phyloP scores from a whole-genome alignment of 176 grass and related monocot genomes.

The Eleusine coracana region DNA sequence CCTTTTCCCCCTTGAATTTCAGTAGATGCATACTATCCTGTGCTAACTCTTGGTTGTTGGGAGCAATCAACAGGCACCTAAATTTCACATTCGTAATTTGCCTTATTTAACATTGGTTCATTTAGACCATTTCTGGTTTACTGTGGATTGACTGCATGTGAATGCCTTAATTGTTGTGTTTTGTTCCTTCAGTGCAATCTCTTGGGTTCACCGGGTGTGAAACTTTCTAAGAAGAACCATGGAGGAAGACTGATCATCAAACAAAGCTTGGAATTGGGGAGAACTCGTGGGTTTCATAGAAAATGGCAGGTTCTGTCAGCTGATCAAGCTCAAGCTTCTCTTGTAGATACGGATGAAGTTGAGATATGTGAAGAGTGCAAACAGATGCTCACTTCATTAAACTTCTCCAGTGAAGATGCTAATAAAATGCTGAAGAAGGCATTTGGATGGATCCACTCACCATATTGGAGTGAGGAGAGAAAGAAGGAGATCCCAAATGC shows the following conservation, averaged over 20 bases:
- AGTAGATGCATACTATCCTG: background rate
- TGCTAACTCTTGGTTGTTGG: background rate
- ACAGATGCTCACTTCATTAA: constrained; percentile 49
- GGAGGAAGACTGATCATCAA: constrained; percentile 30
- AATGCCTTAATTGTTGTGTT: background rate
- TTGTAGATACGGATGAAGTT: constrained; percentile 39
- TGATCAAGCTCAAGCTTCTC: constrained; percentile 45
- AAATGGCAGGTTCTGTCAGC: constrained; percentile 48
- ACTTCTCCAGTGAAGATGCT: constrained; percentile 61
- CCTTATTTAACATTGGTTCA: background rate
- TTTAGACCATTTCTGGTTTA: background rate
- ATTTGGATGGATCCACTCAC: constrained; percentile 85
- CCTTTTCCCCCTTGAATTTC: background rate
- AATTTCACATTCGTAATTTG: background rate
- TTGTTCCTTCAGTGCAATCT: constrained; percentile 47
- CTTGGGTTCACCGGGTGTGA: constrained; percentile 1
- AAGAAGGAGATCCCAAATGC: constrained; percentile 54
- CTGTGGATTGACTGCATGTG: background rate
- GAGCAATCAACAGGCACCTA: background rate
- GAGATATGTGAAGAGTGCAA: constrained; percentile 41
- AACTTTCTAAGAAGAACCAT: constrained; percentile 32
- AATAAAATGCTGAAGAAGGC: constrained; percentile 79
- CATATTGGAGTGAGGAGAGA: constrained; percentile 88
- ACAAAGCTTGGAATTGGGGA: background rate
- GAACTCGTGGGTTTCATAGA: background rate